phyloP scores from a whole-genome alignment of 2,329 filamentous ascomycete species.

The Chaetomium strumarium region DNA sequence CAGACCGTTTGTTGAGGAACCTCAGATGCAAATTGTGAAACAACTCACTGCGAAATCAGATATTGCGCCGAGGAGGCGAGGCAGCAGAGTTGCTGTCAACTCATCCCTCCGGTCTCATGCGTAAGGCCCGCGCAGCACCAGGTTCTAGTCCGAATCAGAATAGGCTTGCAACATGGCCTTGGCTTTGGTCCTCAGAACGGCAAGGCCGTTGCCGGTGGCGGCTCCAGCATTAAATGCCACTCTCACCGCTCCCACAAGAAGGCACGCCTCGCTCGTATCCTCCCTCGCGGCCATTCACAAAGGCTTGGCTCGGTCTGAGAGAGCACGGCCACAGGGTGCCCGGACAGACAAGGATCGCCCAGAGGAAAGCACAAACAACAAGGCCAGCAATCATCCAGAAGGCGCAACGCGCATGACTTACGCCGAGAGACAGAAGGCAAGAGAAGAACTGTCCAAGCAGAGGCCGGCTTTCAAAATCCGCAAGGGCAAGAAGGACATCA shows the following conservation, averaged over 20 bases:
- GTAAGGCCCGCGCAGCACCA: background rate
- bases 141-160: background rate
- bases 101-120: background rate
- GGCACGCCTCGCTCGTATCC: slow-evolving; percentile 54
- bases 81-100: background rate
- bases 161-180: slow-evolving; percentile 15
- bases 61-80: background rate
- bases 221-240: slow-evolving; percentile 2
- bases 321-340: slow-evolving; percentile 30
- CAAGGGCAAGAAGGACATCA: slow-evolving; percentile 49
- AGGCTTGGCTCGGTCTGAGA: slow-evolving; percentile 49
- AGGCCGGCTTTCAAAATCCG: slow-evolving; percentile 32
- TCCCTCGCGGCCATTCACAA: slow-evolving; percentile 65
- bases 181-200: slow-evolving; percentile 15
- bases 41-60: background rate
- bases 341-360: slow-evolving; percentile 5
- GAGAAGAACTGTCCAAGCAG: slow-evolving; percentile 21
- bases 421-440: slow-evolving; percentile 25
- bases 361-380: background rate
- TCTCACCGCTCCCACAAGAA: slow-evolving; percentile 27
- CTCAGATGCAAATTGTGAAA: too few relatives aligned
- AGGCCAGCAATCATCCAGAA: background rate
- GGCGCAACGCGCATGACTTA: slow-evolving; percentile 26
- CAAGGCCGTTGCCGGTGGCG: slow-evolving; percentile 10
- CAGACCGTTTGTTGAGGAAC: too few relatives aligned